Evolutionary conservation across 2,329 filamentous ascomycete species (phyloP), one percentile per base, ranked within the genome.

Genomic region (Aspergillus ochraceus): DNA sequence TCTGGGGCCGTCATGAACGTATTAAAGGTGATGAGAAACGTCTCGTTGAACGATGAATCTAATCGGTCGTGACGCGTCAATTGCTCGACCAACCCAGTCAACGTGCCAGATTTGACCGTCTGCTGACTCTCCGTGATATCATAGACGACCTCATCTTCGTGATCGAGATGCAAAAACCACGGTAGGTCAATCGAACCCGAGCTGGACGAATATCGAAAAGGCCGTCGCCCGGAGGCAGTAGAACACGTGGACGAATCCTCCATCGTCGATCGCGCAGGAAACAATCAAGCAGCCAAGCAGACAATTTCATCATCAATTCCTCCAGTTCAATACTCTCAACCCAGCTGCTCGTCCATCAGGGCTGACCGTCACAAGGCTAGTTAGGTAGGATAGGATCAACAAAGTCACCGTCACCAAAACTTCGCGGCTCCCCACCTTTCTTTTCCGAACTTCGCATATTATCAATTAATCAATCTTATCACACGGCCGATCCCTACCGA

Each of bases 1-100:
- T 96, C 92, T 6, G 88, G 82, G 0, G 92, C 92, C 0, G 88
- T 87, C 0, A 92, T 97, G 71, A 97, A 97, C 0, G 94, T 97
- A 60, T 89, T 85, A 74, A 97, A 97, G 0, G 94, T 97, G 22
- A 97, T 84, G 12, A 98, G 85, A 80, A 98, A 97, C 0, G 92
- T 97, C 68, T 93, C 93, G 78, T 97, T 97, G 80, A 97, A 97
- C 60, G 84, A 90, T 0, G 91, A 90, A 68, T 97, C 93, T 10
- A 96, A 84, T 69, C 92, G 92, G 77, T 98, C 93, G 71, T 97
- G 94, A 49, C 92, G 86, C 9, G 94, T 97, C 42, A 97, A 83
- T 72, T 97, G 92, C 76, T 97, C 94, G 2, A 97, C 93, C 53
- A 98, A 80, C 4, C 89, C 92, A n/a, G 90, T 82, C 10, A 97